Conservation (phyloP, 305 asterid genomes). For the Solanum aculeatissimum region DNA sequence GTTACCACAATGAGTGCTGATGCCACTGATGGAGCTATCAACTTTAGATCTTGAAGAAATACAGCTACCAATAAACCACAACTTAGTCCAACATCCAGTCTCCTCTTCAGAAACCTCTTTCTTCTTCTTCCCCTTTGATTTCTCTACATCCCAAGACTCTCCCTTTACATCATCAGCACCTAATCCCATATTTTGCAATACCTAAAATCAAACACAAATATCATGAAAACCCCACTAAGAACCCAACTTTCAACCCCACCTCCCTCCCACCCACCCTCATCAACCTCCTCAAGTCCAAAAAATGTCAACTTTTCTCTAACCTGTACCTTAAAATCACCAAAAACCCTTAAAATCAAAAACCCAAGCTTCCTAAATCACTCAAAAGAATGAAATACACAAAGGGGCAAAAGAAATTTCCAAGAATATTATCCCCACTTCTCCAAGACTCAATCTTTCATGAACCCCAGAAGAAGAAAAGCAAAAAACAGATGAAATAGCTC, state of each 20-base stretch:
- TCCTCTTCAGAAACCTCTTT: slow-evolving; percentile 24
- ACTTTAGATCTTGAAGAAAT: slow-evolving; percentile 95
- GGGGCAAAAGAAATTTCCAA: background rate
- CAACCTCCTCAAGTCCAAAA: background rate
- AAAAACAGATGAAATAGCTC: slow-evolving; percentile 6
- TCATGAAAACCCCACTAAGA: slow-evolving; percentile 30
- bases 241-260: background rate
- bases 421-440: background rate
- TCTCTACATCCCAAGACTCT: slow-evolving; percentile 57
- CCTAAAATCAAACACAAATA: slow-evolving; percentile 20
- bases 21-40: slow-evolving; percentile 86
- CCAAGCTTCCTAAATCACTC: background rate
- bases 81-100: slow-evolving; percentile 72
- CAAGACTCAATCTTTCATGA: background rate
- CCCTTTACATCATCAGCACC: slow-evolving; percentile 51
- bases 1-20: slow-evolving; percentile 65
- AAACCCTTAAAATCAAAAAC: background rate
- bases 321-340: background rate
- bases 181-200: slow-evolving; percentile 58
- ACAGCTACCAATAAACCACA: slow-evolving; percentile 72
- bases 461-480: background rate
- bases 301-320: background rate
- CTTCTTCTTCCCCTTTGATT: slow-evolving; percentile 43
- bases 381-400: background rate
- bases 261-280: background rate